These are phyloP conservation scores for Eimeria zaria DNA, from an alignment of 169 alveolate genomes.

Conservation along the genomic window DNA sequence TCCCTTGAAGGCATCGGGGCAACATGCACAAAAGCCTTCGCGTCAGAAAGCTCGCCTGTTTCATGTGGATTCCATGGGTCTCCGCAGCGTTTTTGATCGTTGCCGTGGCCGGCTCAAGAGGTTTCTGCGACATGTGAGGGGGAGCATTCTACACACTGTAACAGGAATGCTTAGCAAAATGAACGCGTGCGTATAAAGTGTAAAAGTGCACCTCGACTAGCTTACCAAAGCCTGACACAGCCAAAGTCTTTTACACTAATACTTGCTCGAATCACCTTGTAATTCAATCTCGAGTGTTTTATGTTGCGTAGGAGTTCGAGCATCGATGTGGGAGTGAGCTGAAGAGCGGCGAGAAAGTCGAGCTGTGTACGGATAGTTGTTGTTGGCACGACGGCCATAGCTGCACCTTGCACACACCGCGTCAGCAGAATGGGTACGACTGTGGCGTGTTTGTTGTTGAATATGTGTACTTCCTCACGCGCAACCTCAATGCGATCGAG, in stretches of 20 bases:
- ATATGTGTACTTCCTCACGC: conserved; percentile 43
- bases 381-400: conserved; percentile 73
- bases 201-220: not conserved
- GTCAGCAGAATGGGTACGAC: conserved; percentile 80
- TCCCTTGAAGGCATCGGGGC: conserved; percentile 2
- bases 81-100: conserved; percentile 63
- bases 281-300: not conserved
- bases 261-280: not conserved
- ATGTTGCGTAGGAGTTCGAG: conserved; percentile 70
- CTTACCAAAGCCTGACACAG: not conserved
- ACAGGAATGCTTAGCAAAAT: not conserved
- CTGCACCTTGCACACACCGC: conserved; percentile 68
- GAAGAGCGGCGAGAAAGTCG: conserved; percentile 55
- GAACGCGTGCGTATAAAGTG: not conserved
- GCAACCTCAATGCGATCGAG: conserved; percentile 55
- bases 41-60: conserved; percentile 55
- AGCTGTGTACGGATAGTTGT: conserved; percentile 76
- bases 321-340: conserved; percentile 58
- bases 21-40: conserved; percentile 12
- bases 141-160: not conserved
- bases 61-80: conserved; percentile 69
- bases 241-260: not conserved
- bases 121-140: conserved; percentile 40
- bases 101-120: conserved; percentile 71
- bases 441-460: conserved; percentile 83